Evolutionary conservation across 2,329 filamentous ascomycete genomes (phyloP), one percentile per base, ranked within the genome.

Genomic region (Trichoderma sp.): DNA sequence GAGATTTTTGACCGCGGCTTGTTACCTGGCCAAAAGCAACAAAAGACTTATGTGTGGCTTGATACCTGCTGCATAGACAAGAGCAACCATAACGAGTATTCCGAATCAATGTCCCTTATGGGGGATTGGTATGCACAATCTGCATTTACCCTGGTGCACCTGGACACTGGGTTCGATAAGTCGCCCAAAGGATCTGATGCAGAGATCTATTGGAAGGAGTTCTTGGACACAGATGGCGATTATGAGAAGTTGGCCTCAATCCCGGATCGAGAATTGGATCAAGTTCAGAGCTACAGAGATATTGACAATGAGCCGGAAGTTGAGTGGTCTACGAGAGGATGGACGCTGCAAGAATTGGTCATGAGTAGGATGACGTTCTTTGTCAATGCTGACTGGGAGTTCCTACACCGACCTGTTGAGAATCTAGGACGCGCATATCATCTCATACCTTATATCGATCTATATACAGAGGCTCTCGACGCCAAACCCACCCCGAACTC

Each of bases 31-130:
- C 36, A 61, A 6, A 26, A 57, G 56, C 47, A 71, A 8, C 69
- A 63, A 39, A 67, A 39, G 43, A 39, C 21, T 9, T 70, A 71
- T 15, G 30, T 73, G 14, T 70, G 66, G 69, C 43, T 70, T 4
- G 72, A 73, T 36, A 71, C 61, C 18, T 70, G 69, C 24, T 73
- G 71, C 32, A 72, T 72, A 30, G 65, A 72, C 57, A 72, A 70
- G 58, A 43, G 39, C 39, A 72, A 72, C 24, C 43, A 61, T 18
- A 68, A 61, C 18, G 71, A 72, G 47, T 43, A 70, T 4, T 72
- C 71, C 18, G 65, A 72, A 26, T 70, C 71, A 26, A 61, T 72
- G 34, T 72, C 71, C 14, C 71, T 72, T 7, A 72, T 72, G 71
- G 71, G 71, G 3, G 71, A 72, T 14, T 72, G 71, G 71, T 72